These are phyloP conservation scores for Stagonosporopsis tanaceti DNA, from an alignment of 2,329 filamentous ascomycete genomes.

Conservation along the genomic window DNA sequence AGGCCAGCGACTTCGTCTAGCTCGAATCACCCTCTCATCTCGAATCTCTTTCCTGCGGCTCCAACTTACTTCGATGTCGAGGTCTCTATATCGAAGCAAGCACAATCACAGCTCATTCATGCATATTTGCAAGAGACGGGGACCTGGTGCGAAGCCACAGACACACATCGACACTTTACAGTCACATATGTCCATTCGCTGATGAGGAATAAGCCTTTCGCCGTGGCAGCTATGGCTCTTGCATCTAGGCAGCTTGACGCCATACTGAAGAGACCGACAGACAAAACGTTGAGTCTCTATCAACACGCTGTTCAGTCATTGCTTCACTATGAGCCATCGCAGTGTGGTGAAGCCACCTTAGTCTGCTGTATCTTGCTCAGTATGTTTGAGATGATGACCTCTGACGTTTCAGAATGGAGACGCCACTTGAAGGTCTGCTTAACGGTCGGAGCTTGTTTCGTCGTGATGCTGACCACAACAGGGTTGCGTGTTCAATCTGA, in stretches of 20 bases:
- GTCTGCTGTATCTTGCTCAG: constrained; percentile 3
- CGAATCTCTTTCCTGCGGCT: neutral
- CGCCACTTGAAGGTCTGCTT: constrained; percentile 1
- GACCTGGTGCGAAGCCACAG: neutral
- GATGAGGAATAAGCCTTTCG: neutral
- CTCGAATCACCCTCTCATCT: neutral
- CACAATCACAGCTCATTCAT: neutral
- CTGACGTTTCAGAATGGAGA: neutral
- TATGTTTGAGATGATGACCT: constrained; percentile 6
- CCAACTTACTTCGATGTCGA: neutral
- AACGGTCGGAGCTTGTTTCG: neutral
- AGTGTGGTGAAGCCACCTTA: neutral
- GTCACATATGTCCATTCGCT: neutral
- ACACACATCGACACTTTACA: neutral
- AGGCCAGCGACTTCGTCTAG: too few species aligned
- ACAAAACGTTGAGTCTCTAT: neutral
- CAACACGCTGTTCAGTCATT: constrained; percentile 2
- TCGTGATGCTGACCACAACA: neutral
- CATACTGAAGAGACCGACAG: neutral
- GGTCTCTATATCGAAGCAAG: neutral
- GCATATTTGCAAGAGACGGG: neutral
- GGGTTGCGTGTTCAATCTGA: constrained; percentile 3
- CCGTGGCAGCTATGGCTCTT: constrained; percentile 3
- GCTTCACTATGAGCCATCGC: constrained; percentile 1
- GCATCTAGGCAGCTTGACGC: constrained; percentile 1